Conservation (phyloP, 345 rosid genomes). For the Syzygium jambos region DNA sequence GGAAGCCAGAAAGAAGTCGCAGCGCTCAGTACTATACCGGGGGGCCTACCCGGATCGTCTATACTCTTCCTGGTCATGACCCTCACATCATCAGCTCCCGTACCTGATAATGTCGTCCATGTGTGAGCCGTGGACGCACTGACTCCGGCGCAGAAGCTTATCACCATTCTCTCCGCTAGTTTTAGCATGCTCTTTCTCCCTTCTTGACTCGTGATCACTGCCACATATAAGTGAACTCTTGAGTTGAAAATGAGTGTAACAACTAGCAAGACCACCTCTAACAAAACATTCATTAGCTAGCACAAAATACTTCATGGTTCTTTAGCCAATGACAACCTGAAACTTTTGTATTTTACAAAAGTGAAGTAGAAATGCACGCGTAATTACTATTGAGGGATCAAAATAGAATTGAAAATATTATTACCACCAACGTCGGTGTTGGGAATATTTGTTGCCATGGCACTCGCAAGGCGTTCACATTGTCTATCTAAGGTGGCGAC, state of each 20-base stretch:
- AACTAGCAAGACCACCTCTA: background rate
- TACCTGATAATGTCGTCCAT: slow-evolving; percentile 59
- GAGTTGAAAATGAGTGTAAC: background rate
- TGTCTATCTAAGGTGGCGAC: slow-evolving; percentile 70
- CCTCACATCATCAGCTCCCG: slow-evolving; percentile 62
- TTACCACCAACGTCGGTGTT: slow-evolving; percentile 48
- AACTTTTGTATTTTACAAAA: background rate
- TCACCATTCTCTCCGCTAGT: slow-evolving; percentile 73
- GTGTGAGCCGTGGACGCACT: slow-evolving; percentile 62
- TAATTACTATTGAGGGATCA: background rate
- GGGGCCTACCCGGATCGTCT: slow-evolving; percentile 82
- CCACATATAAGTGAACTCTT: background rate
- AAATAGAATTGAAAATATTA: background rate
- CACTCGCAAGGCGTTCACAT: slow-evolving; percentile 72
- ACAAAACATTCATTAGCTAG: background rate
- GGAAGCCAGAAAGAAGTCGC: slow-evolving; percentile 97
- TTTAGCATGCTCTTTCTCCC: slow-evolving; percentile 71
- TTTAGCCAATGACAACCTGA: background rate
- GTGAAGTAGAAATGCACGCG: background rate
- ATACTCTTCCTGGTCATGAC: slow-evolving; percentile 74
- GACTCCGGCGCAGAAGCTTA: slow-evolving; percentile 69
- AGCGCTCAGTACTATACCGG: slow-evolving; percentile 72
- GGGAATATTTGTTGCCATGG: slow-evolving; percentile 47
- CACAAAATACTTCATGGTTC: background rate
- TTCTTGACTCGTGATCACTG: slow-evolving; percentile 60